phyloP scores from a whole-genome alignment of 2,329 filamentous ascomycete genomes.

The Massarina eburnea region DNA sequence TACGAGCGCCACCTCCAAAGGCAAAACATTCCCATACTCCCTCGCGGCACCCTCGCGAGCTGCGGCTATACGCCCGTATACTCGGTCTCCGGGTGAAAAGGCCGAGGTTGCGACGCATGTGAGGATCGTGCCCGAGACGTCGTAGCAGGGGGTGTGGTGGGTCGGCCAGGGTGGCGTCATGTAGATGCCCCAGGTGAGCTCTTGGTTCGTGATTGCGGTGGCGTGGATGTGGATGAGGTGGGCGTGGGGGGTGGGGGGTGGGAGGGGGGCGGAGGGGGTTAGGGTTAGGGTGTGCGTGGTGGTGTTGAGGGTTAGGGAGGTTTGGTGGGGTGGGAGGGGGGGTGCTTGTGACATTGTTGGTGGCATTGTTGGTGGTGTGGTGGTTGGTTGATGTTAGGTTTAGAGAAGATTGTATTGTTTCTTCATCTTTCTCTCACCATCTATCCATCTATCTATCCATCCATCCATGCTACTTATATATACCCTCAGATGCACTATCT shows the following conservation, averaged over 20 bases:
- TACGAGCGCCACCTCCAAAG: constrained; percentile 40
- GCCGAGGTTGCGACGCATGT: constrained; percentile 37
- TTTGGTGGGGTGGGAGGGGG: too few relatives aligned
- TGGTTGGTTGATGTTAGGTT: too few relatives aligned
- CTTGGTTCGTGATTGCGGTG: constrained; percentile 46
- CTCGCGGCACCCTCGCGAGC: constrained; percentile 40
- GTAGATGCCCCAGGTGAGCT: constrained; percentile 45
- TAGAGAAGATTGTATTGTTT: too few relatives aligned
- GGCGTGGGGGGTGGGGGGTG: constrained; percentile 16
- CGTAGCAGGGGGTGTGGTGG: constrained; percentile 44
- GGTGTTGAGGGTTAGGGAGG: constrained; percentile 22
- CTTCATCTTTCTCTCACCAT: too few relatives aligned
- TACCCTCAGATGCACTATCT: too few relatives aligned
- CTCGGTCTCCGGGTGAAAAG: constrained; percentile 40
- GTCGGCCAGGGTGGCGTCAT: constrained; percentile 18
- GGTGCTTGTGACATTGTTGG: too few relatives aligned
- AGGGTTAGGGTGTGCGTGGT: constrained; percentile 15
- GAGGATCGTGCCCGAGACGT: constrained; percentile 49
- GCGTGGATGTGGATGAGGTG: constrained; percentile 47
- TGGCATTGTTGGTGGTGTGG: too few relatives aligned
- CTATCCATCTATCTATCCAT: too few relatives aligned
- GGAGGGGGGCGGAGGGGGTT: constrained; percentile 10
- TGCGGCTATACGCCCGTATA: constrained; percentile 28
- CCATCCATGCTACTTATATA: too few relatives aligned
- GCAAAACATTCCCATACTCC: constrained; percentile 41